Base-by-base conservation (phyloP, 371 early-diverging fungal species). In the Mortierella sp. region DNA sequence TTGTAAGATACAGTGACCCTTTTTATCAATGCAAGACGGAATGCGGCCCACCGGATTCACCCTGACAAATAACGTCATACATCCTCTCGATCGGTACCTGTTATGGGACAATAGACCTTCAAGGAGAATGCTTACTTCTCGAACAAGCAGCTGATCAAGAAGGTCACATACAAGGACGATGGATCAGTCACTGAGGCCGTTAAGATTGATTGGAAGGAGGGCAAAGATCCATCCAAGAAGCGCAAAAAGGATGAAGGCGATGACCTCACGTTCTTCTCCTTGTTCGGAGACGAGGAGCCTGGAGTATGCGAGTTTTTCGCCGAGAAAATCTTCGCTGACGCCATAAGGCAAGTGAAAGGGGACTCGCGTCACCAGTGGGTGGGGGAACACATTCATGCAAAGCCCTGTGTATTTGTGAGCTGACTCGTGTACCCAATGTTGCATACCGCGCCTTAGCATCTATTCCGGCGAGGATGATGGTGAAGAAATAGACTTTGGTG, bases 71-170 rank as follows among this genome's bases (percentile, higher is more conserved):
- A 9, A 39, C 37, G 19, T n/a, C 19, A 34, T 52, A 37, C 6
- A 45, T 53, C 45, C 22, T 28, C 1, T 14, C 19, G 48, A 28
- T 46, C 31, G n/a, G 5, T 25, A 48, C 29, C 13, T 10, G 17
- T 10, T 28, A n/a, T 1, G n/a, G 16, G 13, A 19, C 1, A 37
- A 22, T 53, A 87, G 87, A 80, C 81, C 19, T 87, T 85, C 65
- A 79, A 78, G 27, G 84, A 88, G 72, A 86, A 88, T 55, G 79
- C 79, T 45, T 63, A 81, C 54, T 85, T 86, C 67, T 82, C 83
- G 65, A 86, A 86, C 64, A 83, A 84, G 58, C 80, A 79, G 49
- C 67, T 86, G 72, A 71, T 79, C 71, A 86, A 85, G 81, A 82
- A 82, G 81, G 80, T 86, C 61, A 69, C 74, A 60, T 54, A 67